Evolutionary conservation across 148 eudicot species (phyloP).

Genomic region (Euryodendron excelsum): DNA sequence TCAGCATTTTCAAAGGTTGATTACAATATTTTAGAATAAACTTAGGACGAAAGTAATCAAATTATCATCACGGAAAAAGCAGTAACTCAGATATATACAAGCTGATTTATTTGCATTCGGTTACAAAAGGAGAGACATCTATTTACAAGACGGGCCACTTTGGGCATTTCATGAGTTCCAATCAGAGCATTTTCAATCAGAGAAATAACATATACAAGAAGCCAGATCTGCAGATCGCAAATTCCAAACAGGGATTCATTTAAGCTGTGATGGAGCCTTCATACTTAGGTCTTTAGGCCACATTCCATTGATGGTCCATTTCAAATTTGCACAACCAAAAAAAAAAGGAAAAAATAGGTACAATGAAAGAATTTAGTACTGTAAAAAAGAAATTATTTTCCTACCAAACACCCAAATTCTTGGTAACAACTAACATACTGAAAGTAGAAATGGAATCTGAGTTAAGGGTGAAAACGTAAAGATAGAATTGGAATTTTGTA

Average conservation of each 20-base stretch:
- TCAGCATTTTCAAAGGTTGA: no score
- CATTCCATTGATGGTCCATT: no score
- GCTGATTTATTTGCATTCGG: no score
- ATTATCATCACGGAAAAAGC: no score
- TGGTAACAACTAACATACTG: neutral
- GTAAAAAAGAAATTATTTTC: neutral
- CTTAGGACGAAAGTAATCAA: no score
- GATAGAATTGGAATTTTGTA: neutral
- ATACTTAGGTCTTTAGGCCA: no score
- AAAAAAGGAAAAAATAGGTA: neutral
- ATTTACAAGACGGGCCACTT: neutral
- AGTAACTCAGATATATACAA: no score
- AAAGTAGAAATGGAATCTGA: neutral
- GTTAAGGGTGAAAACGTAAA: neutral
- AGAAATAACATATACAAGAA: conserved; percentile 8
- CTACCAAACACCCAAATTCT: neutral
- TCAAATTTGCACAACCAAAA: no score
- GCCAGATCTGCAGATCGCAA: neutral
- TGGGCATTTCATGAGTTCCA: neutral
- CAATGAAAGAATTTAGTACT: neutral
- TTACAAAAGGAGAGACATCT: neutral
- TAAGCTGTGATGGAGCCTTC: no score
- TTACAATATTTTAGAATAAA: no score
- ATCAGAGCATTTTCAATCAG: neutral
- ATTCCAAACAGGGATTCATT: no score